These are phyloP conservation scores for Aureoboletus auriporus DNA, from an alignment of 768 basidiomycete genomes.

Conservation along the genomic window DNA sequence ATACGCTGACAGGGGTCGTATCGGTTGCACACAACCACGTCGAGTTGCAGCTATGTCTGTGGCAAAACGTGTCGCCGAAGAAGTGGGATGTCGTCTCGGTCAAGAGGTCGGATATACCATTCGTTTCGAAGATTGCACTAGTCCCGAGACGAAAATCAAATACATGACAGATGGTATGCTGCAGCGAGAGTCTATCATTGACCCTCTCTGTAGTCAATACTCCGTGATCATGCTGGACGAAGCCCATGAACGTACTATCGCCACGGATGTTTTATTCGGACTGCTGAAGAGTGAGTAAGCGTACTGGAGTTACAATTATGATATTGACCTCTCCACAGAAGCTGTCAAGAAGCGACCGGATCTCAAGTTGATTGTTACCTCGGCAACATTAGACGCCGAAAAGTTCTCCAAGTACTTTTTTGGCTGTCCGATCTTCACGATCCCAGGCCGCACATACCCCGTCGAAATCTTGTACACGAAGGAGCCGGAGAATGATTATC, in stretches of 20 bases:
- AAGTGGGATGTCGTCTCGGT: slow-evolving; percentile 95
- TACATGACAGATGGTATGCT: slow-evolving; percentile 99
- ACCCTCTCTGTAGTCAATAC: slow-evolving; percentile 89
- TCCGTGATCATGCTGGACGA: slow-evolving; percentile 98
- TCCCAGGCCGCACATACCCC: slow-evolving; percentile 98
- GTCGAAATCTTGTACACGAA: slow-evolving; percentile 99
- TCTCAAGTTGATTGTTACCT: slow-evolving; percentile 96
- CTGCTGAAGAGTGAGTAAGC: slow-evolving; percentile 60
- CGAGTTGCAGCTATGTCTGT: slow-evolving; percentile 99
- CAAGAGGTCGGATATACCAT: slow-evolving; percentile 99
- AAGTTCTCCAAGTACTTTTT: slow-evolving; percentile 99
- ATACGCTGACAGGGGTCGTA: slow-evolving; percentile 82
- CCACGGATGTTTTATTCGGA: slow-evolving; percentile 98
- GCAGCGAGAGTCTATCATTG: slow-evolving; percentile 93
- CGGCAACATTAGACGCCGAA: slow-evolving; percentile 97
- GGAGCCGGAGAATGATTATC: slow-evolving; percentile 95
- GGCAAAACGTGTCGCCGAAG: slow-evolving; percentile 96
- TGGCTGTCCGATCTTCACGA: slow-evolving; percentile 98
- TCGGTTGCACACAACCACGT: slow-evolving; percentile 98
- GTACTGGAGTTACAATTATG: not conserved
- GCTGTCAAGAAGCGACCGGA: slow-evolving; percentile 92
- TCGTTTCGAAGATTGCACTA: slow-evolving; percentile 98
- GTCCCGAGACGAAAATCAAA: slow-evolving; percentile 98
- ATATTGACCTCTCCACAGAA: slow-evolving; percentile 50
- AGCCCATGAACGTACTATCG: slow-evolving; percentile 96